Percentiles rank a stretch among this genome's conserved stretches.
Evolutionary conservation across 352 stramenopile species (phyloP).

Genomic region (Phytophthora boehmeriae): DNA sequence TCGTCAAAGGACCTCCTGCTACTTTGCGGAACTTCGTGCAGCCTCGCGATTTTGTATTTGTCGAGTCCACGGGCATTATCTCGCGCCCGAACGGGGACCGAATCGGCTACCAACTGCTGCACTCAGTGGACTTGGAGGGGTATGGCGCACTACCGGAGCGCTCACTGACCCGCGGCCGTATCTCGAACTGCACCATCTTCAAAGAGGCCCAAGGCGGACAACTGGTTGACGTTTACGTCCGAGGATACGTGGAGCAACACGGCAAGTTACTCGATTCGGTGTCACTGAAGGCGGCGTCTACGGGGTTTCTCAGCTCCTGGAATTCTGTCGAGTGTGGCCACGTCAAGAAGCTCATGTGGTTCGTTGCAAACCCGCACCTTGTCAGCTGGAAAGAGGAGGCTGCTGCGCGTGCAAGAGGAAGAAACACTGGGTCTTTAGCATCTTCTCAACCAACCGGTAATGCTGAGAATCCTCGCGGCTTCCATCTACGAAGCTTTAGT

Average conservation of each 20-base stretch:
- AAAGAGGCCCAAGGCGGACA: constrained; percentile 25
- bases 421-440: constrained; percentile 6
- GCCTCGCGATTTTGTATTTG: constrained; percentile 46
- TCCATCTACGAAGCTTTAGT: constrained; percentile 28
- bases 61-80: constrained; percentile 45
- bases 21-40: constrained; percentile 36
- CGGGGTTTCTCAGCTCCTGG: constrained; percentile 50
- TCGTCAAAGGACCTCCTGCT: constrained; percentile 43
- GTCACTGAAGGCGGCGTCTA: constrained; percentile 46
- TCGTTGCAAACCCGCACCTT: constrained; percentile 35
- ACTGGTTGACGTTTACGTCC: constrained; percentile 46
- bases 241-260: constrained; percentile 46
- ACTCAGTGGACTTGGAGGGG: constrained; percentile 45
- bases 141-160: constrained; percentile 29
- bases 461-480: constrained; percentile 12
- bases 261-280: constrained; percentile 45
- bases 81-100: constrained; percentile 31
- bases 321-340: constrained; percentile 50
- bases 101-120: constrained; percentile 47
- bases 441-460: constrained; percentile 11
- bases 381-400: constrained; percentile 29
- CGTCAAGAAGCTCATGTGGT: constrained; percentile 57
- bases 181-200: constrained; percentile 52
- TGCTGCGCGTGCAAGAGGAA: constrained; percentile 13
- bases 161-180: constrained; percentile 39